A percentile compares a stretch with the other conserved stretches of the same genome.
phyloP scores from a whole-genome alignment of 768 basidiomycete species.

The Sporobolomyces pararoseus region DNA sequence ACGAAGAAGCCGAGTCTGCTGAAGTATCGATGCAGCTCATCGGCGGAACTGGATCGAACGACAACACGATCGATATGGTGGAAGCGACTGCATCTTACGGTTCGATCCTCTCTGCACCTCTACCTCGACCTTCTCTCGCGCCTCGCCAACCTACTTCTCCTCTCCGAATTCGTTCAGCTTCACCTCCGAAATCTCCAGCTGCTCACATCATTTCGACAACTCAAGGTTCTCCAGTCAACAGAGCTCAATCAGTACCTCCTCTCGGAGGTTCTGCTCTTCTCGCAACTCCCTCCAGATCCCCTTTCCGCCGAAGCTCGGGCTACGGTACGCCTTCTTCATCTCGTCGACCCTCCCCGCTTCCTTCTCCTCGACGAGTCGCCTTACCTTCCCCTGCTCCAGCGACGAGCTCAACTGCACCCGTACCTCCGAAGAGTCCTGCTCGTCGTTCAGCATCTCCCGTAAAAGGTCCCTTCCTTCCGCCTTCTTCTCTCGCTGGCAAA shows the following conservation, averaged over 20 bases:
- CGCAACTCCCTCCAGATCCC: constrained; percentile 16
- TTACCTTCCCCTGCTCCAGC: neutral
- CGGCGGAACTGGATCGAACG: neutral
- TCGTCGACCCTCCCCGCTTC: constrained; percentile 7
- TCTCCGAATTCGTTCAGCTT: constrained; percentile 5
- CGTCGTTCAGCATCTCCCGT: constrained; percentile 26
- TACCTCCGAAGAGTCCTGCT: neutral
- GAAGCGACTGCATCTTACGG: constrained; percentile 37
- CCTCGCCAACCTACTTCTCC: neutral
- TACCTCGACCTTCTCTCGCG: constrained; percentile 5
- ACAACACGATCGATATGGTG: constrained; percentile 24
- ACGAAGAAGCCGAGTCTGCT: constrained; percentile 38
- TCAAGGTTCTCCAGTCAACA: neutral
- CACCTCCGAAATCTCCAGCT: constrained; percentile 20
- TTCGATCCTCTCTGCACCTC: constrained; percentile 13
- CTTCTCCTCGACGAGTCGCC: constrained; percentile 23
- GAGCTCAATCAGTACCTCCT: constrained; percentile 21
- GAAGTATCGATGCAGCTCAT: constrained; percentile 38
- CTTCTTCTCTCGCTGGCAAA: constrained; percentile 9
- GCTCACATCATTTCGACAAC: neutral
- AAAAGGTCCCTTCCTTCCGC: constrained; percentile 13
- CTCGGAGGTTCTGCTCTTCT: neutral
- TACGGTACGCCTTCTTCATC: neutral
- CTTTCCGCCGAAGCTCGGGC: constrained; percentile 9
- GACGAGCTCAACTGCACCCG: neutral